Conservation (phyloP, 257 asterid species). For the Primulina eburnea region DNA sequence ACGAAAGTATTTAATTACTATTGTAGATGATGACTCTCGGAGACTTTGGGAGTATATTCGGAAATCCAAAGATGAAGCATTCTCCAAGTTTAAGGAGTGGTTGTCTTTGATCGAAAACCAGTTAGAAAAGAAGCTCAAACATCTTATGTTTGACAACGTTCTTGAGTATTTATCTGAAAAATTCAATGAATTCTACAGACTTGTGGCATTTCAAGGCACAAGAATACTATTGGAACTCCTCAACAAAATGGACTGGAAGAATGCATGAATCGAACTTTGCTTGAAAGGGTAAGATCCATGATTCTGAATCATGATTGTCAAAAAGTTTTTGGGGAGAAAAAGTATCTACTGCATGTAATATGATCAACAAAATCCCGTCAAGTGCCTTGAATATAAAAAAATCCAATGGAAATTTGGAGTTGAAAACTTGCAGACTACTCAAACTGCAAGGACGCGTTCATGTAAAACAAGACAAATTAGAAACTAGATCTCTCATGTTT, state of each 20-base stretch:
- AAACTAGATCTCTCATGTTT: too few relatives aligned
- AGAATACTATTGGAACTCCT: not conserved
- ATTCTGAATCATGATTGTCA: not conserved
- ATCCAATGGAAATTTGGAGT: not conserved
- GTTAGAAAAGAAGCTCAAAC: not conserved
- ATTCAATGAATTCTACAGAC: not conserved
- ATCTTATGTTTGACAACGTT: not conserved
- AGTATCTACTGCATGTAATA: not conserved
- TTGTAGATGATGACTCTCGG: too few relatives aligned
- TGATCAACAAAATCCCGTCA: not conserved
- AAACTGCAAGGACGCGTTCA: not conserved
- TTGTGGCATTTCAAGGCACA: not conserved
- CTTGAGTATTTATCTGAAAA: not conserved
- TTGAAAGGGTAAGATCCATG: constrained; percentile 1
- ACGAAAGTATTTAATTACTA: too few relatives aligned
- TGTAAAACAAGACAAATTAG: too few relatives aligned
- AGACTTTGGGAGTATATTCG: not conserved
- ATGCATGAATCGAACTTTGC: not conserved
- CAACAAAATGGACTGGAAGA: constrained; percentile 1
- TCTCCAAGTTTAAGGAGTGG: not conserved
- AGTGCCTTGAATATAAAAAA: not conserved
- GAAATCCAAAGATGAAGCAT: not conserved
- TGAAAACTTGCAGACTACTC: not conserved
- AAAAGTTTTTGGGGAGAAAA: not conserved
- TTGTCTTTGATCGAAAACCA: too few relatives aligned